These are phyloP conservation scores for Candida boidinii DNA, from an alignment of 805 yeast genomes.

Conservation along the genomic window DNA sequence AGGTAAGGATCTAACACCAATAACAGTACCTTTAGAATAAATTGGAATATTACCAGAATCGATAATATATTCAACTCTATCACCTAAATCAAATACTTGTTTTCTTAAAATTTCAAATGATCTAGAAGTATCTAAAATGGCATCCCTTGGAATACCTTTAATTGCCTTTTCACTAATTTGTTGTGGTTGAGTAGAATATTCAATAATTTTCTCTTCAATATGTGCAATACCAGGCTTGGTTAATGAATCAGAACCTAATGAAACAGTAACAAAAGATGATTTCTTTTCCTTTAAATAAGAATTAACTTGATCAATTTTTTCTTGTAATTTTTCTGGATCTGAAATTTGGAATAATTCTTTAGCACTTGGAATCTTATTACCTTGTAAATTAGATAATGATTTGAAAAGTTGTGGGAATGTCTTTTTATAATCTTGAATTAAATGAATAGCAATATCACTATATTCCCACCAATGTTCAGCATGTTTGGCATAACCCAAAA, in stretches of 20 bases:
- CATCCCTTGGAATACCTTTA: slow-evolving; percentile 77
- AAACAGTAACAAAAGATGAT: slow-evolving; percentile 46
- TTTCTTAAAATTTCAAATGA: slow-evolving; percentile 63
- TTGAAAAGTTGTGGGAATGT: slow-evolving; percentile 57
- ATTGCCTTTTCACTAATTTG: slow-evolving; percentile 46
- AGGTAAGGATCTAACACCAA: slow-evolving; percentile 51
- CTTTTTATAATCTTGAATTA: slow-evolving; percentile 51
- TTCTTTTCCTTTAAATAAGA: slow-evolving; percentile 42
- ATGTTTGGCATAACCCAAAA: slow-evolving; percentile 76
- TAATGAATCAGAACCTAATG: slow-evolving; percentile 71
- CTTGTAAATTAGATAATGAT: slow-evolving; percentile 14
- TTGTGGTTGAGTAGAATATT: slow-evolving; percentile 35
- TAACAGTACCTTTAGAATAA: slow-evolving; percentile 85
- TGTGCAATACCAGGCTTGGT: slow-evolving; percentile 55
- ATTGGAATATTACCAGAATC: slow-evolving; percentile 85
- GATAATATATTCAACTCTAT: slow-evolving; percentile 77
- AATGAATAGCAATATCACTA: slow-evolving; percentile 62
- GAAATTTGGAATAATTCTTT: slow-evolving; percentile 27
- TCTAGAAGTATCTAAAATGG: slow-evolving; percentile 66
- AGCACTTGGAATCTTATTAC: slow-evolving; percentile 27
- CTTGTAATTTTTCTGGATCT: slow-evolving; percentile 35
- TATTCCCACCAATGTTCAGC: slow-evolving; percentile 70
- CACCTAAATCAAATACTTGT: slow-evolving; percentile 81
- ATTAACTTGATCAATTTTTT: slow-evolving; percentile 24
- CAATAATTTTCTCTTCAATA: slow-evolving; percentile 54